Conservation (phyloP, 495 filamentous ascomycete genomes). For the Rostrohypoxylon terebratum region DNA sequence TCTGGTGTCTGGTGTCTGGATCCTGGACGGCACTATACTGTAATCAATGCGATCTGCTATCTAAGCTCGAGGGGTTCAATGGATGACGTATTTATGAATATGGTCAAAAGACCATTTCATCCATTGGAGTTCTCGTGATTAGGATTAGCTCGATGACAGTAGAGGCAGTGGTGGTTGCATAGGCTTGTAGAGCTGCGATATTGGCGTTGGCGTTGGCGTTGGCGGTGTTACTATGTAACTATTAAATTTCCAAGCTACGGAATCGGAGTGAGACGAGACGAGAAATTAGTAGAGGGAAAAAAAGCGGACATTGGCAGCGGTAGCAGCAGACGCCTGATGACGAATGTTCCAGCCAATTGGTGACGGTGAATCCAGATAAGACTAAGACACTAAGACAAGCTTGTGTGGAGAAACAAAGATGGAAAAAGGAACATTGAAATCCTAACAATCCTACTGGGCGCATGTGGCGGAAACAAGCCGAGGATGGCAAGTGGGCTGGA, state of each 20-base stretch:
- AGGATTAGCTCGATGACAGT: neutral
- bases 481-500: conserved; percentile 21
- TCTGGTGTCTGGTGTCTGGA: too few species aligned
- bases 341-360: conserved; percentile 27
- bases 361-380: conserved; percentile 30
- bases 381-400: conserved; percentile 5
- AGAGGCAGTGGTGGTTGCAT: neutral
- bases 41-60: conserved; percentile 16
- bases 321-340: conserved; percentile 16
- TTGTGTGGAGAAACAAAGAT: conserved; percentile 27
- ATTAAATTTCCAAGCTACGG: neutral
- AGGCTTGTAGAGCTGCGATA: conserved; percentile 7
- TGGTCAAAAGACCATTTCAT: conserved; percentile 32
- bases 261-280: conserved; percentile 3
- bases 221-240: too few species aligned
- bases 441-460: neutral
- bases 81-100: conserved; percentile 16
- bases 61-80: conserved; percentile 1
- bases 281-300: conserved; percentile 4
- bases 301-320: neutral
- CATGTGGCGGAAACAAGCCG: neutral
- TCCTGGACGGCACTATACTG: neutral
- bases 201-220: neutral
- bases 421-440: neutral
- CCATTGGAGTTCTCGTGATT: conserved; percentile 20